These are phyloP conservation scores for Ramaria sp. DNA, from an alignment of 768 basidiomycete species.

Conservation along the genomic window DNA sequence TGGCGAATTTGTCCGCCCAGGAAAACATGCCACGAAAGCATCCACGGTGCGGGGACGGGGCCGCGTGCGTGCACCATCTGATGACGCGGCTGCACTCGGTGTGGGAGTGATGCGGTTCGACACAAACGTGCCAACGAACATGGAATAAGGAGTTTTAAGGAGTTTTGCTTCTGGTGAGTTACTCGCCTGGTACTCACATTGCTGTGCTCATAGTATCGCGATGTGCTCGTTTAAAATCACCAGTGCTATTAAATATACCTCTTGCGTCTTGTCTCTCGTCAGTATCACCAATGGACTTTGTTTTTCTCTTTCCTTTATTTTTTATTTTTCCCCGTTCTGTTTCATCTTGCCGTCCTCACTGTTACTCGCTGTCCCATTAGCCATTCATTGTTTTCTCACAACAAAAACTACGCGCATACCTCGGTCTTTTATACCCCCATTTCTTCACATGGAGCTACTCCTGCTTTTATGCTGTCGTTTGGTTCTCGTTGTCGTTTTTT, in stretches of 20 bases:
- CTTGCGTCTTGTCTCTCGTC: neutral
- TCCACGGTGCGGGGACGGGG: neutral
- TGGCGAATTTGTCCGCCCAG: constrained; percentile 7
- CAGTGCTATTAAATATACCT: neutral
- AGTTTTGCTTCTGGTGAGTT: neutral
- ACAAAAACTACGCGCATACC: neutral
- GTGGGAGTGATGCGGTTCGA: constrained; percentile 4
- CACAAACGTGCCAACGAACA: neutral
- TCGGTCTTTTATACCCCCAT: neutral
- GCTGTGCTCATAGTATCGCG: neutral
- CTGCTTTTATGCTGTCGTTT: neutral
- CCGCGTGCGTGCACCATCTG: neutral
- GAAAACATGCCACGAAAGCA: neutral
- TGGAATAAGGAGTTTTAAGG: neutral
- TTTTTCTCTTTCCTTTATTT: neutral
- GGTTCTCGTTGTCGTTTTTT: neutral
- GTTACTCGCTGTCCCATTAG: neutral
- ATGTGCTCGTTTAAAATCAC: neutral
- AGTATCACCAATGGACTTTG: neutral
- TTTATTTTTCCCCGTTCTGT: neutral
- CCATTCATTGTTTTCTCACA: neutral
- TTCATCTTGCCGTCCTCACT: neutral
- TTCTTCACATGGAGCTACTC: neutral
- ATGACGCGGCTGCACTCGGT: neutral
- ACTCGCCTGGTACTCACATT: neutral